A percentile compares a stretch with the other conserved stretches of the same genome.
Evolutionary conservation across 1,284 basidiomycete genomes (phyloP).

Genomic region (Rhodotorula sp.): DNA sequence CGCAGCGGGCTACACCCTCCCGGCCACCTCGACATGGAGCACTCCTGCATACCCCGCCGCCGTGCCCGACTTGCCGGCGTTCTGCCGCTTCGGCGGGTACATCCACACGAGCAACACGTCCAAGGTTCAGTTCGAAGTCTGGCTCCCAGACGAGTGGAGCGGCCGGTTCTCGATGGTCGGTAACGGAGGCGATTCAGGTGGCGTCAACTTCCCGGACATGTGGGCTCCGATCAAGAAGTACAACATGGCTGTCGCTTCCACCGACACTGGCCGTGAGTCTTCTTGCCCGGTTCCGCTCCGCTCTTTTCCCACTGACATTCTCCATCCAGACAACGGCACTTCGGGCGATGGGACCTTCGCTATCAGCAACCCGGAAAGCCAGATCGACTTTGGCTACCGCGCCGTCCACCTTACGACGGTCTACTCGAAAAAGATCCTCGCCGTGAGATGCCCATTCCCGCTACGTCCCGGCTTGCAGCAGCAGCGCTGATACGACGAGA

Average conservation of each 20-base stretch:
- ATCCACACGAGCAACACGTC: conserved; percentile 28
- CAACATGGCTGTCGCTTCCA: conserved; percentile 29
- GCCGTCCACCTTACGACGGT: conserved; percentile 42
- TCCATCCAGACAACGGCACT: neutral
- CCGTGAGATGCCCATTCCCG: too few relatives aligned
- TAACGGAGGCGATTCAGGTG: conserved; percentile 38
- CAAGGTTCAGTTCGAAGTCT: conserved; percentile 42
- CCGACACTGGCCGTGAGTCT: conserved; percentile 35
- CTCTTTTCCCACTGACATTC: too few relatives aligned
- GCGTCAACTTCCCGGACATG: conserved; percentile 29
- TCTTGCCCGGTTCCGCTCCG: neutral
- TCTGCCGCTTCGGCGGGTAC: conserved; percentile 40
- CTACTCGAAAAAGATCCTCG: conserved; percentile 39
- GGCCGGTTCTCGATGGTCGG: conserved; percentile 41
- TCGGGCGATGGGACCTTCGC: conserved; percentile 39
- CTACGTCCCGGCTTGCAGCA: too few relatives aligned
- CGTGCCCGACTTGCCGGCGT: conserved; percentile 26
- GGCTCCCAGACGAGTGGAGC: conserved; percentile 40
- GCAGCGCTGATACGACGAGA: too few relatives aligned
- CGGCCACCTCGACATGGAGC: neutral
- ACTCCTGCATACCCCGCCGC: conserved; percentile 14
- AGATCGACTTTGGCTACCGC: conserved; percentile 43
- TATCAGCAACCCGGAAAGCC: conserved; percentile 28
- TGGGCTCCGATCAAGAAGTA: conserved; percentile 4
- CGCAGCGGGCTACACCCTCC: conserved; percentile 11